phyloP scores from a whole-genome alignment of 352 stramenopile genomes.

The Albugo laibachii region DNA sequence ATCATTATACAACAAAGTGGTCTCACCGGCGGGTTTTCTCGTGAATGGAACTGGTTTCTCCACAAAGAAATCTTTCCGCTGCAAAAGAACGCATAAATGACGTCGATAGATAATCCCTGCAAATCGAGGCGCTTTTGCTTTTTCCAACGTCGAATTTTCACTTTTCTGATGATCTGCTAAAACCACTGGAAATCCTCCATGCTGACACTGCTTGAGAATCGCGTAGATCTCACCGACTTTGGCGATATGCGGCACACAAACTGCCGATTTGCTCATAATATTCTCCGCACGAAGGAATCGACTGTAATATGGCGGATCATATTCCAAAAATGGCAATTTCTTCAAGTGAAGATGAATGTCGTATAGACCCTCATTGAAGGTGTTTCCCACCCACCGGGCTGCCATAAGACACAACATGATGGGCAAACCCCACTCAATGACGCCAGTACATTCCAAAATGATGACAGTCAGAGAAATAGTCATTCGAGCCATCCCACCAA shows the following conservation, averaged over 20 bases:
- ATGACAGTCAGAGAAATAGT: conserved; percentile 98
- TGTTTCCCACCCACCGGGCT: conserved; percentile 91
- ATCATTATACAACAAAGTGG: conserved; percentile 69
- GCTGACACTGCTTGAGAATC: conserved; percentile 38
- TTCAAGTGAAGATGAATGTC: conserved; percentile 98
- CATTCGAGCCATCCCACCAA: conserved; percentile 94
- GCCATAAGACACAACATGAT: conserved; percentile 97
- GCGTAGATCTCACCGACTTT: conserved; percentile 69
- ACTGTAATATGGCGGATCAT: conserved; percentile 76
- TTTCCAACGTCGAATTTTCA: conserved; percentile 3
- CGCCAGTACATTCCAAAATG: conserved; percentile 94
- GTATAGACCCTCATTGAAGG: conserved; percentile 97
- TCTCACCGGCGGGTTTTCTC: conserved; percentile 47
- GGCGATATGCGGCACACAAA: conserved; percentile 41
- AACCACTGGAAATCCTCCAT: conserved; percentile 60
- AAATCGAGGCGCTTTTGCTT: conserved; percentile 21
- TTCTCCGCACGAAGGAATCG: conserved; percentile 56
- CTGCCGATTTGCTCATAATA: conserved; percentile 50
- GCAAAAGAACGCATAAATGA: conserved; percentile 55
- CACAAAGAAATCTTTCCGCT: conserved; percentile 73
- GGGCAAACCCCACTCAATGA: conserved; percentile 95
- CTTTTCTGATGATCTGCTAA: conserved; percentile 8
- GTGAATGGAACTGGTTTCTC: conserved; percentile 63
- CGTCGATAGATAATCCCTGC: conserved; percentile 54
- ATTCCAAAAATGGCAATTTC: conserved; percentile 92